These are phyloP conservation scores for Gastrolobium bilobum DNA, from an alignment of 306 rosid genomes.

Conservation along the genomic window DNA sequence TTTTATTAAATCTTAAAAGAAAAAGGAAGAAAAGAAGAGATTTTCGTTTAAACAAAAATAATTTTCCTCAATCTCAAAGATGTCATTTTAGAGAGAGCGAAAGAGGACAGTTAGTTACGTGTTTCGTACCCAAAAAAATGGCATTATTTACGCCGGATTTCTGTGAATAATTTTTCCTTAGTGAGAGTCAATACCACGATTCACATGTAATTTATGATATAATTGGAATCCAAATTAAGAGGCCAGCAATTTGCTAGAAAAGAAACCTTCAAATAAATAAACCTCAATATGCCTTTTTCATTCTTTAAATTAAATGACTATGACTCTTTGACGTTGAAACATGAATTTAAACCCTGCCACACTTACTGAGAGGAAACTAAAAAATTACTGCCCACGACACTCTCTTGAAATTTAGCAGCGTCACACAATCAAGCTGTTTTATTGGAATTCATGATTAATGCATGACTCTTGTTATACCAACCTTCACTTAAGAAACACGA, in stretches of 20 bases:
- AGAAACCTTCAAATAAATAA: neutral
- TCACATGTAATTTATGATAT: neutral
- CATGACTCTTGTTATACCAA: neutral
- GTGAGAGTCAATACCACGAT: neutral
- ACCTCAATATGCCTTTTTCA: neutral
- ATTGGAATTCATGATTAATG: constrained; percentile 1
- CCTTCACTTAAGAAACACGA: neutral
- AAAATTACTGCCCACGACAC: constrained; percentile 45
- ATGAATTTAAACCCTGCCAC: neutral
- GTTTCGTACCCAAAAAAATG: constrained; percentile 5
- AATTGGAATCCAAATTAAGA: neutral
- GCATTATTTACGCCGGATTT: neutral
- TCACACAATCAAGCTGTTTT: neutral
- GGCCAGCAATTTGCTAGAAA: neutral
- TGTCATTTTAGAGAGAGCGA: neutral
- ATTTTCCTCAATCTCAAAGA: neutral
- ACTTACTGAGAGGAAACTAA: neutral
- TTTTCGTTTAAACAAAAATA: neutral
- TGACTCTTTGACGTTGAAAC: too few species aligned
- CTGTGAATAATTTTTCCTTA: neutral
- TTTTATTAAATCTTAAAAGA: neutral
- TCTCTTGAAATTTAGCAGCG: constrained; percentile 41
- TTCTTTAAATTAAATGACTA: constrained; percentile 14
- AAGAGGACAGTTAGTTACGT: neutral
- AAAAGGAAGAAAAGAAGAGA: neutral